Conservation (phyloP, 352 stramenopile genomes). For the Globisporangium takayamanum region DNA sequence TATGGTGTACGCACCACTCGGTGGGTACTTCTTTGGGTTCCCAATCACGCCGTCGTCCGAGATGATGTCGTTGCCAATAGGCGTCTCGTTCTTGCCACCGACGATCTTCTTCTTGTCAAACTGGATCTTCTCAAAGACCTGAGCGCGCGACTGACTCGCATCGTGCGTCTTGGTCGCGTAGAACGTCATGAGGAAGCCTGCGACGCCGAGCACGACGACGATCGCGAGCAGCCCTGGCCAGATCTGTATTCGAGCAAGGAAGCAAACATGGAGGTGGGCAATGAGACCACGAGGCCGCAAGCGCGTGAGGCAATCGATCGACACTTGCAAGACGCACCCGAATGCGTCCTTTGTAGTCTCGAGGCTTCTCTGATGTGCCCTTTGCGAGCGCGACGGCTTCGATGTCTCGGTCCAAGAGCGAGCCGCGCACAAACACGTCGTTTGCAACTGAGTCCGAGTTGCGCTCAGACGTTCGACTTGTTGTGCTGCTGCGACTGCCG, state of each 20-base stretch:
- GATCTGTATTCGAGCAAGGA: conserved; percentile 5
- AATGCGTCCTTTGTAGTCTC: conserved; percentile 21
- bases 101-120: conserved; percentile 1
- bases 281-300: not conserved
- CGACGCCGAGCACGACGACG: conserved; percentile 27
- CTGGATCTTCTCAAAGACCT: conserved; percentile 16
- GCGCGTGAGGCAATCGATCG: not conserved
- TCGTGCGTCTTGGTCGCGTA: conserved; percentile 17
- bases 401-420: conserved; percentile 17
- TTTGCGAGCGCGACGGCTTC: conserved; percentile 9
- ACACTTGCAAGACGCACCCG: conserved; percentile 5
- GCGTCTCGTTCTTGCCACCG: conserved; percentile 10
- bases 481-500: conserved; percentile 3
- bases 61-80: conserved; percentile 27
- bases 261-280: not conserved
- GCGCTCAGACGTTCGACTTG: conserved; percentile 1
- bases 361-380: conserved; percentile 2
- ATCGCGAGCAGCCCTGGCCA: conserved; percentile 27
- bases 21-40: conserved; percentile 68
- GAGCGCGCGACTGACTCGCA: conserved; percentile 13
- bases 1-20: conserved; percentile 19
- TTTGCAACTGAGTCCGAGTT: not conserved
- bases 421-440: conserved; percentile 20
- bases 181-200: conserved; percentile 24
- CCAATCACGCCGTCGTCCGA: conserved; percentile 60